Percentiles rank a stretch among this genome's conserved stretches.
These are phyloP conservation scores for Umbelopsis sp. DNA, from an alignment of 371 early-diverging fungal species.

Conservation along the genomic window DNA sequence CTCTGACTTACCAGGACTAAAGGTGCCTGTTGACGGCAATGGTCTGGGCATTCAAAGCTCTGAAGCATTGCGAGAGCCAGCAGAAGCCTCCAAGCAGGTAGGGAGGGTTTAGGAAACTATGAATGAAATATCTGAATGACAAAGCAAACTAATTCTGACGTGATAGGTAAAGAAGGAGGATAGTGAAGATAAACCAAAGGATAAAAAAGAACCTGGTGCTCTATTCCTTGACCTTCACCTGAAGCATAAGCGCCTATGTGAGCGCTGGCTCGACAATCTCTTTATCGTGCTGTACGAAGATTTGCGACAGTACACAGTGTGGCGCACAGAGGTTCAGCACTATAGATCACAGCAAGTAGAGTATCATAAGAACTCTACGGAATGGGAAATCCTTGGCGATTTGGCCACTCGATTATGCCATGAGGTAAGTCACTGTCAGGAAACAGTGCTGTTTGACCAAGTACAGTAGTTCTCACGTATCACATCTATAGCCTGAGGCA, in stretches of 20 bases:
- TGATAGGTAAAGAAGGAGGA: neutral
- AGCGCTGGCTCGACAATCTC: slow-evolving; percentile 97
- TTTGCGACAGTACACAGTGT: slow-evolving; percentile 89
- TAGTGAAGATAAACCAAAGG: neutral
- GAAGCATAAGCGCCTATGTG: slow-evolving; percentile 89
- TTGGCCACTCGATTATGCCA: slow-evolving; percentile 86
- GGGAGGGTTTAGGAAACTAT: no score
- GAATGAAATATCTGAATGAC: no score
- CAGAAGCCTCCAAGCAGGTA: no score
- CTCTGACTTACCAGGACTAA: no score
- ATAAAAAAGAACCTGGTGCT: slow-evolving; percentile 33
- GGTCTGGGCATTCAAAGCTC: no score
- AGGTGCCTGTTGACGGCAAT: no score
- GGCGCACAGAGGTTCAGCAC: slow-evolving; percentile 73
- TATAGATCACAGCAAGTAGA: slow-evolving; percentile 74
- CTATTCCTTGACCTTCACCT: slow-evolving; percentile 54
- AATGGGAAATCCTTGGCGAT: slow-evolving; percentile 97
- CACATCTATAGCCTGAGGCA: slow-evolving; percentile 68
- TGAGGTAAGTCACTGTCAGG: slow-evolving; percentile 39
- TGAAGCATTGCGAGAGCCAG: no score
- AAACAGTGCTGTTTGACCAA: no score
- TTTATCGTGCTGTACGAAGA: slow-evolving; percentile 98
- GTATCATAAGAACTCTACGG: slow-evolving; percentile 89
- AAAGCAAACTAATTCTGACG: no score
- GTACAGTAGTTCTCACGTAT: neutral